Evolutionary conservation across 83 land plant genomes (phyloP).

Genomic region (Thuja plicata): DNA sequence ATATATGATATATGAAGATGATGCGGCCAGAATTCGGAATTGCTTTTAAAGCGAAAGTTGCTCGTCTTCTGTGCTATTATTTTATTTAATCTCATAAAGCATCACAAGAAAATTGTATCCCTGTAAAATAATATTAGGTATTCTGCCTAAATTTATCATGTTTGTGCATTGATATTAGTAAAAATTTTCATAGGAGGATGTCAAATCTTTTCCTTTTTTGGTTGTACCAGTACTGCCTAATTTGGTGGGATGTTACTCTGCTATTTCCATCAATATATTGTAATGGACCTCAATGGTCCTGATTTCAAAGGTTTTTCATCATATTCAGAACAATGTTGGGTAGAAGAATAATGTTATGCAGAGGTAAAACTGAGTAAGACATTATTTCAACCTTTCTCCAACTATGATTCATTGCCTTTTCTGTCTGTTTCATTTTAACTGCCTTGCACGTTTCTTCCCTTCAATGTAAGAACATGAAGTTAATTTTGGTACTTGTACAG

Average conservation of each 20-base stretch:
- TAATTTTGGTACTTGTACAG: neutral
- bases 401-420: neutral
- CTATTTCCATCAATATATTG: neutral
- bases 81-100: neutral
- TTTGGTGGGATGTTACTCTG: neutral
- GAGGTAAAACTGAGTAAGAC: neutral
- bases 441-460: neutral
- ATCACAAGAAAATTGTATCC: neutral
- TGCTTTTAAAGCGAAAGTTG: neutral
- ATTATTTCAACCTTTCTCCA: neutral
- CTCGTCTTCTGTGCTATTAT: neutral
- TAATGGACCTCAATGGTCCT: conserved; percentile 5
- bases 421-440: neutral
- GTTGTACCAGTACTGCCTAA: neutral
- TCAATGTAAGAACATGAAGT: neutral
- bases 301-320: neutral
- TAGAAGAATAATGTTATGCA: neutral
- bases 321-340: neutral
- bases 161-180: neutral
- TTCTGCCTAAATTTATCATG: neutral
- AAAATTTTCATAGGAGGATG: neutral
- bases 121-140: conserved; percentile 9
- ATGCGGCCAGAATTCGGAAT: conserved; percentile 6
- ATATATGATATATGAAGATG: neutral
- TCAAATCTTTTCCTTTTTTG: neutral